Conservation (phyloP, 805 yeast genomes). For the Blastobotrys americana region DNA sequence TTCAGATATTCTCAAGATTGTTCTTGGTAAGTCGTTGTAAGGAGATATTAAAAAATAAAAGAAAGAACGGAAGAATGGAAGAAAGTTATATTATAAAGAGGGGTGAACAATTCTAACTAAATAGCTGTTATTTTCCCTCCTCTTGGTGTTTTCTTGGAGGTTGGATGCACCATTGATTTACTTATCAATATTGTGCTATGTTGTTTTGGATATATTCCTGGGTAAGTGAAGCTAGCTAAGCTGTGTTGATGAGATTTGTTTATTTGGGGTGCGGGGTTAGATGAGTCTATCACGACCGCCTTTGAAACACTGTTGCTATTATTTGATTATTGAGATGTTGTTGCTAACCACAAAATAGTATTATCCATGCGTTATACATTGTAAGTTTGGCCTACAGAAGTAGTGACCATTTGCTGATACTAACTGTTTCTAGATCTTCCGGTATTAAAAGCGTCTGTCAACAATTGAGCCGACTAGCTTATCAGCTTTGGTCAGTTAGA, state of each 20-base stretch:
- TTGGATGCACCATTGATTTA: constrained; percentile 44
- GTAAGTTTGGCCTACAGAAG: constrained; percentile 7
- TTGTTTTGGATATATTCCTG: constrained; percentile 70
- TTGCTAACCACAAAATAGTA: constrained; percentile 20
- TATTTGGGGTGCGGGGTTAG: too few relatives aligned
- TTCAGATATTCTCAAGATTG: constrained; percentile 46
- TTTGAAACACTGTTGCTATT: too few relatives aligned
- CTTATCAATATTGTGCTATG: constrained; percentile 59
- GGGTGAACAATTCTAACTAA: background rate
- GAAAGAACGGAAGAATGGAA: too few relatives aligned
- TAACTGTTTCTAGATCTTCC: constrained; percentile 10
- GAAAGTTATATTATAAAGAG: too few relatives aligned
- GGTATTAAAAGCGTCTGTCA: constrained; percentile 14
- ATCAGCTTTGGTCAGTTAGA: too few relatives aligned
- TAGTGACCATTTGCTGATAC: background rate
- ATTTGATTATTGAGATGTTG: too few relatives aligned
- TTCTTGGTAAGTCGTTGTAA: constrained; percentile 33
- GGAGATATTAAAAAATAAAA: too few relatives aligned
- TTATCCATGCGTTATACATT: constrained; percentile 33
- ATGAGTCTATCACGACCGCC: too few relatives aligned
- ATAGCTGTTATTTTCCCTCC: constrained; percentile 51
- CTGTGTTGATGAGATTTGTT: constrained; percentile 6
- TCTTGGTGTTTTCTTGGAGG: constrained; percentile 53
- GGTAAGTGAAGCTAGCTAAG: constrained; percentile 11
- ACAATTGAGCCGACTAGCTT: too few relatives aligned